Conservation (phyloP, 768 basidiomycete species). For the Rhodosporidiobolus sp. region DNA sequence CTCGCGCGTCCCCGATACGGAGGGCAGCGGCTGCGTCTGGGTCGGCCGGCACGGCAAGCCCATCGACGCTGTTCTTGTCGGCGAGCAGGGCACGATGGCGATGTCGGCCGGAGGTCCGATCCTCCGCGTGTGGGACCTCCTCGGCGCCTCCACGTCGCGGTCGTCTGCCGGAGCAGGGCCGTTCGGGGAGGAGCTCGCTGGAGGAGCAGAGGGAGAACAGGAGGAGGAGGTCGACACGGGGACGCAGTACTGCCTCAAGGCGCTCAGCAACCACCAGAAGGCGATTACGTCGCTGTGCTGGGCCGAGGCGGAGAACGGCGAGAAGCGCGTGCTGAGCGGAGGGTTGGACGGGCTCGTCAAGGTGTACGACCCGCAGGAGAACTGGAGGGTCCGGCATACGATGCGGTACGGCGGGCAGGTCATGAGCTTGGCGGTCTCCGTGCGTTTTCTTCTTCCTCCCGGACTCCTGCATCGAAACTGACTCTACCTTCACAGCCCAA, state of each 20-base stretch:
- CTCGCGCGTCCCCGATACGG: constrained; percentile 55
- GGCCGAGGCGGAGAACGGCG: constrained; percentile 56
- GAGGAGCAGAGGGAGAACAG: not conserved
- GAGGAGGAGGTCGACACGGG: constrained; percentile 34
- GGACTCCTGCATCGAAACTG: not conserved
- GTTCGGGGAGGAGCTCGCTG: not conserved
- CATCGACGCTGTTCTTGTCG: constrained; percentile 88
- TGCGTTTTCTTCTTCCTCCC: constrained; percentile 51
- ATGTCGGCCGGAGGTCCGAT: constrained; percentile 88
- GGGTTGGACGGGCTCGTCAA: constrained; percentile 97
- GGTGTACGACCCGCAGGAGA: constrained; percentile 84
- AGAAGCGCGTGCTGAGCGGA: constrained; percentile 78
- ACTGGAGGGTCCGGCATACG: constrained; percentile 93
- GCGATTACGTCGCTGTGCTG: constrained; percentile 74
- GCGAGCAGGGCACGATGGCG: constrained; percentile 76
- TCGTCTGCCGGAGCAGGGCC: not conserved
- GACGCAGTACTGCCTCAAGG: constrained; percentile 69
- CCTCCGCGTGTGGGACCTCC: constrained; percentile 88
- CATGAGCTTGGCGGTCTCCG: constrained; percentile 84
- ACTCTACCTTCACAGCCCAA: constrained; percentile 65
- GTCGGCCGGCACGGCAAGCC: constrained; percentile 65
- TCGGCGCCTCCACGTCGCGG: constrained; percentile 61
- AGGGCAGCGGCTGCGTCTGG: constrained; percentile 76
- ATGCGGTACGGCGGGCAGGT: constrained; percentile 97
- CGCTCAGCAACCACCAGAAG: constrained; percentile 96